Evolutionary conservation across 1,284 basidiomycete species (phyloP), one percentile per base, ranked within the genome.

Genomic region (Heterobasidion irregulare): DNA sequence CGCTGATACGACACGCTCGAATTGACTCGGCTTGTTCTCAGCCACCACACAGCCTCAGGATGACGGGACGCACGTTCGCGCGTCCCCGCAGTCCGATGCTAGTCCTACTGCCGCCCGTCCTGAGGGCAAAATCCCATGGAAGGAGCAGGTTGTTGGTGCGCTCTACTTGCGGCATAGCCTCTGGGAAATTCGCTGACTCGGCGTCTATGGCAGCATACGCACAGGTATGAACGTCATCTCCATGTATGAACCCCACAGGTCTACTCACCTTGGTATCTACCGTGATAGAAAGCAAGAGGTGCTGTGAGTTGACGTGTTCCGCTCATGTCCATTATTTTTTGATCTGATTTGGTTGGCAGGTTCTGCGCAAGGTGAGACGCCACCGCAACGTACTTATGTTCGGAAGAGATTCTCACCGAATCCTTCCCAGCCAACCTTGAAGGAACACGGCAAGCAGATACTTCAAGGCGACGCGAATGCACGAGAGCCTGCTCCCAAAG

Each of bases 381-480:
- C 8, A 51, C 46, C 19, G 26, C 26, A 26, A 5, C 4, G 26
- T 26, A 26, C 4, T 1, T 5, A 26, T 26, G 4, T 26, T 26
- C 26, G 26, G 4, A 26, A 26, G 0, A 0, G 26, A 26, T 26
- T 34, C n/a, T 9, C 13, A 5, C 47, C 12, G 2, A 9, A 41
- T 18, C 15, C 15, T 13, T 26, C 7, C 8, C 15, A 60, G 59
- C 6, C 58, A 13, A 45, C 55, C n/a, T 64, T 76, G 54, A 79
- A 79, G 61, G 72, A 77, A 49, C 72, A 79, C 41, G 79, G 78
- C 1, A 65, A 74, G 52, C 66, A 70, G 51, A 77, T 82, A 32
- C 68, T 82, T 18, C 61, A 64, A 7, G 70, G 72, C 15, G 73
- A 78, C 50, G 73, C 75, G 19, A 57, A 45, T 34, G 59, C 53